Base-by-base conservation (phyloP, 2,329 filamentous ascomycete genomes). In the Trichophyton mentagrophytes region DNA sequence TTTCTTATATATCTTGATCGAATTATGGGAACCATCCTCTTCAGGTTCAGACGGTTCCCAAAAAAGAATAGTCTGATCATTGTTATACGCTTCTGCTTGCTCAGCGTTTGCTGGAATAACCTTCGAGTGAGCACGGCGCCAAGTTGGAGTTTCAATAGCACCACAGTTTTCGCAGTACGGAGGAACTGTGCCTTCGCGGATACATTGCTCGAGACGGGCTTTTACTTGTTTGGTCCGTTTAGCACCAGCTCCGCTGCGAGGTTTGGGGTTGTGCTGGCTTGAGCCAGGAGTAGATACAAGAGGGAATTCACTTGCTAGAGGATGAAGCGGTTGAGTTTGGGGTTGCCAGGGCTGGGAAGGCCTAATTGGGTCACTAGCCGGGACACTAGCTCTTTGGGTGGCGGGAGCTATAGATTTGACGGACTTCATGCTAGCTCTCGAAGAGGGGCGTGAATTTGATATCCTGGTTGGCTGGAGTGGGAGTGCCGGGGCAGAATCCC, bases 71-170 rank as follows among this genome's bases (percentile, higher is more conserved):
- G 82, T 81, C 1, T 87, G 86, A 55, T 87, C 85, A 67, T 86
- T 86, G 62, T 88, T 85, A 0, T 86, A 88, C 60, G 86, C 84
- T 17, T 59, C 40, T 11, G 40, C 57, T 62, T 86, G 83, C 2
- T 82, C 80, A 0, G 90, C 89, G 36, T 80, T 80, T 1, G 89
- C 90, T 15, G 83, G 77, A 53, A 86, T 80, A 6, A 88, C 80
- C 68, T 90, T 89, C n/a, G 85, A 85, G 80, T 87, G 96, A 11
- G 93, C 89, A 69, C 92, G 93, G 63, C 93, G 85, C 93, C 93
- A 99, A 0, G 92, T 96, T 0, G 92, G 89, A 0, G 93, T 99
- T 68, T 97, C 89, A 61, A 99, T 95, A 5, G 90, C 88, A 4
- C 93, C 93, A 68, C 93, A 99, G 68, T 97, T 96, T 64, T 83